phyloP scores from a whole-genome alignment of 345 rosid species.

The Eucalyptus pauciflora region DNA sequence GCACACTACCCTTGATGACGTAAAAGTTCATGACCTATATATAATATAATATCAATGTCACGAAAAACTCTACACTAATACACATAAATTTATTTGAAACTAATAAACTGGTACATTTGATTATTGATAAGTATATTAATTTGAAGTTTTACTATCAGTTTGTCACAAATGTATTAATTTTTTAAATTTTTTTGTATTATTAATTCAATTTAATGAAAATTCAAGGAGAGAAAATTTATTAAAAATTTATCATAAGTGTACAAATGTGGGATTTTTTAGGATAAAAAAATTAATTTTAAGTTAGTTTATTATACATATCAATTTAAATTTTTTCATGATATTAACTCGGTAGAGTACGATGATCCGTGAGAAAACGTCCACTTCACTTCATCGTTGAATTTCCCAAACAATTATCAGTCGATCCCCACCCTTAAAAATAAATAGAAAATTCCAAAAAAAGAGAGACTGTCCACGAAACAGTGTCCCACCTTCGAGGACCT shows the following conservation, averaged over 20 bases:
- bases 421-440: not conserved
- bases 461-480: not conserved
- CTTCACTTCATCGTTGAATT: not conserved
- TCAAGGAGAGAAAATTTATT: not conserved
- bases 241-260: too few relatives aligned
- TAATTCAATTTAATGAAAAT: too few relatives aligned
- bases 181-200: too few relatives aligned
- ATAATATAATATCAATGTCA: too few relatives aligned
- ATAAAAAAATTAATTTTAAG: too few relatives aligned
- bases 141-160: rapidly evolving
- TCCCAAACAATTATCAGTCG: not conserved
- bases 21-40: not conserved
- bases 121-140: too few relatives aligned
- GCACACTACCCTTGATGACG: not conserved
- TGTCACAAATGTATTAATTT: rapidly evolving
- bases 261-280: rapidly evolving
- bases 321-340: too few relatives aligned
- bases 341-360: too few relatives aligned
- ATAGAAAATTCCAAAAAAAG: not conserved
- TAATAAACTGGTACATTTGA: rapidly evolving
- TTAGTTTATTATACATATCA: too few relatives aligned
- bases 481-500: not conserved
- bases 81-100: too few relatives aligned
- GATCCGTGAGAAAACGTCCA: not conserved
- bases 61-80: rapidly evolving